Base-by-base conservation (phyloP, 2,329 filamentous ascomycete species). In the Aspergillus clavatus region DNA sequence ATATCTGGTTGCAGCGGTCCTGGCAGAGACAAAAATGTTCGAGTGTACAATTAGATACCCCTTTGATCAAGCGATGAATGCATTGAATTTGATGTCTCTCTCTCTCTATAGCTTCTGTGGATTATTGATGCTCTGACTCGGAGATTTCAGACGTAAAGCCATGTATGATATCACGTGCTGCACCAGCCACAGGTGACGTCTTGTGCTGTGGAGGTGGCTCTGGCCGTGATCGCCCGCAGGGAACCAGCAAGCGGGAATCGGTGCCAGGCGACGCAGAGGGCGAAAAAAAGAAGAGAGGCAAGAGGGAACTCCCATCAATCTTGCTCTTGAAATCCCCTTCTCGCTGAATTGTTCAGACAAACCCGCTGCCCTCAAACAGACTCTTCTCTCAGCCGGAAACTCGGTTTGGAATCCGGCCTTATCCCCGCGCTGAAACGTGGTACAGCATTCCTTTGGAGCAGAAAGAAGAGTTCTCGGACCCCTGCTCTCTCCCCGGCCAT, bases 31-130 rank as follows among this genome's bases (percentile, higher is more conserved):
- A 43, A 14, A 16, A 27, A 38, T 48, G 45, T 48, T 54, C 44
- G 49, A 48, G 51, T 61, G 56, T 62, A 60, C 49, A 54, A 55
- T 60, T 62, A 64, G 61, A 64, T 64, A 64, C 61, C 61, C 61
- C 50, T 55, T n/a, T 58, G 47, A 53, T 54, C 41, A 41, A 46
- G 43, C 51, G 45, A 38, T 29, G 40, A 52, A 48, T 31, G 45
- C 27, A 33, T 47, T 55, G 36, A 22, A 33, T 45, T 23, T 22
- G 36, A 40, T 24, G 22, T 39, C 11, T 19, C 6, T 42, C 35
- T 39, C 11, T 19, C 6, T 42, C 11, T 42, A 19, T 23, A 10
- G 8, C 11, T 21, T 7, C 23, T 8, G 3, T 11, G 7, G 4
- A n/a, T 39, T 8, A 7, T 37, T 29, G 22, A 12, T 21, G 6